Base-by-base conservation (phyloP, 805 yeast genomes). In the Zygosaccharomyces lentus region DNA sequence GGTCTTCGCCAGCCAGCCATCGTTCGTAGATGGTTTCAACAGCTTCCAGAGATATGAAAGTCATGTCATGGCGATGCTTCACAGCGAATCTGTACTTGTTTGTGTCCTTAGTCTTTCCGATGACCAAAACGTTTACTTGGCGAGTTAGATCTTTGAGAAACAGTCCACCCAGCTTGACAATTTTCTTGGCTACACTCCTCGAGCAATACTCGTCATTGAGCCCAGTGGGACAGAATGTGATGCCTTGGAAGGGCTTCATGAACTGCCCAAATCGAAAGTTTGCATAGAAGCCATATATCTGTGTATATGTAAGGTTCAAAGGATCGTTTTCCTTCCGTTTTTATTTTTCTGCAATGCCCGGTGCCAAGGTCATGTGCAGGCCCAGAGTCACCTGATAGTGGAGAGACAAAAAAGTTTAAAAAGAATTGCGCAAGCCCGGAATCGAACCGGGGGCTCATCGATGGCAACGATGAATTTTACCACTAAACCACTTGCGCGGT, bases 161-260 rank as follows among this genome's bases (percentile, higher is more conserved):
- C 8, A 55, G 57, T 1, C 89, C 90, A 6, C 90, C 91, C 61
- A 84, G 69, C 7, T 72, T 66, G 23, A 65, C 59, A 46, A 83
- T 72, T 56, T 73, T 74, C 8, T 65, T 59, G 2, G 74, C 69
- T 23, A 81, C 56, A 12, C 68, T 72, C 19, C 70, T 68, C 51
- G 78, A 70, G 27, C 65, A 58, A 2, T 64, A 59, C 8, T 70
- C 58, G 41, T 51, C 50, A 2, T 51, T 49, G 67, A 81, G 62
- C 3, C 80, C 77, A 4, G 87, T 81, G 43, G 81, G 76, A 51
- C 84, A 80, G 59, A 80, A 81, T 37, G 70, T 68, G 30, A 75
- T 54, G 15, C 76, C 78, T 10, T 62, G 54, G 47, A 81, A 69
- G 12, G 83, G 67, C 46, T 57, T 60, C 57, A 56, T 56, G 15